Evolutionary conservation across 208 protist species (phyloP), one percentile per base, ranked within the genome.

Genomic region (Acanthamoeba divionensis): DNA sequence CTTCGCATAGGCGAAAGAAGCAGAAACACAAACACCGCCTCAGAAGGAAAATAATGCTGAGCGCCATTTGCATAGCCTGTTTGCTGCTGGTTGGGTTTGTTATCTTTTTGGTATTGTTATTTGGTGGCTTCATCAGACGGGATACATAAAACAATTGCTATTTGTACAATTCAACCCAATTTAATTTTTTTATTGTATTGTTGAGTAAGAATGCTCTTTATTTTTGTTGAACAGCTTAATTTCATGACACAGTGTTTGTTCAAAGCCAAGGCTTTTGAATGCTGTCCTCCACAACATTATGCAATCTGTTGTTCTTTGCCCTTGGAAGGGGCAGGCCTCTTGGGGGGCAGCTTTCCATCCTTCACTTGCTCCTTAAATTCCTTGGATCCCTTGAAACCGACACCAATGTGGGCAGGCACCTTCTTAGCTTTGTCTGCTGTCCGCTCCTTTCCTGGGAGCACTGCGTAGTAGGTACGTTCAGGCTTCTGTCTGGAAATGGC

Each of bases 221-320:
- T 67, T 29, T 24, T 57, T 57, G 52, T 57, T 57, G n/a, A 57
- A 57, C n/a, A 57, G n/a, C 52, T 15, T 24, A 57, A 57, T 57
- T n/a, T 24, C n/a, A 24, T 57, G 15, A 24, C 15, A n/a, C 52
- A 57, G n/a, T 24, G 52, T 15, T 15, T 24, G 52, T n/a, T 57
- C 18, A 15, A 15, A 57, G n/a, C n/a, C 52, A 57, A n/a, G 52
- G n/a, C 15, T 57, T n/a, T n/a, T n/a, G n/a, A n/a, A 57, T 15
- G 52, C 15, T 57, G 62, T n/a, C 62, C 36, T 69, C n/a, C 62
- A 69, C 62, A 41, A 31, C 26, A 13, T 52, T 77, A 77, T 4
- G 24, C 67, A 13, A 83, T 33, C 48, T 83, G 50, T 33, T 83
- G n/a, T 54, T 83, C 73, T 54, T 83, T 83, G n/a, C n/a, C n/a